These are phyloP conservation scores for Saccharomycopsis fodiens DNA, from an alignment of 805 yeast species.

Conservation along the genomic window DNA sequence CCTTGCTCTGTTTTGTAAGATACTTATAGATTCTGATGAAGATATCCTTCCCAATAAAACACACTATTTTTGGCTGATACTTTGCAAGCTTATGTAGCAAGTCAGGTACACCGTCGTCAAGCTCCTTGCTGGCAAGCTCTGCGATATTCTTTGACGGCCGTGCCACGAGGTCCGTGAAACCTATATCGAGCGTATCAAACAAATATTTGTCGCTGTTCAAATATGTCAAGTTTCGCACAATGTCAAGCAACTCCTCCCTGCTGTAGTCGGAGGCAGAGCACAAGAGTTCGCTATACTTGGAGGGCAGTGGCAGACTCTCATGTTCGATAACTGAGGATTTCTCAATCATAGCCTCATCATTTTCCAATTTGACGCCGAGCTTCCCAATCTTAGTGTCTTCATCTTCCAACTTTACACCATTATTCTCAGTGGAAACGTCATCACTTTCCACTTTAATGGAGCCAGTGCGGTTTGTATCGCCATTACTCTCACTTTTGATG, in stretches of 20 bases:
- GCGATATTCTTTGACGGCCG: conserved; percentile 54
- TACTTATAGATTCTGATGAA: conserved; percentile 52
- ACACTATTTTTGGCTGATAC: conserved; percentile 36
- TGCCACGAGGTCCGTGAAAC: conserved; percentile 64
- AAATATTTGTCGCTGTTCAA: conserved; percentile 34
- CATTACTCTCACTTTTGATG: too few relatives aligned
- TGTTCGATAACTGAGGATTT: too few relatives aligned
- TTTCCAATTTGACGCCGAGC: too few relatives aligned
- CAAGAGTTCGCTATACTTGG: neutral
- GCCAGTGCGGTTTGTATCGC: too few relatives aligned
- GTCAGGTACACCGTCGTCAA: conserved; percentile 45
- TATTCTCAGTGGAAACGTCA: neutral
- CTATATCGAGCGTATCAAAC: conserved; percentile 41
- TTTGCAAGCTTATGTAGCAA: conserved; percentile 38
- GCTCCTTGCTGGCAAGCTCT: conserved; percentile 46
- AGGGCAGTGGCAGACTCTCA: too few relatives aligned
- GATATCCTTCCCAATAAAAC: conserved; percentile 67
- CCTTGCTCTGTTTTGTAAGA: conserved; percentile 24
- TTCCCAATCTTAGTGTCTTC: conserved; percentile 20
- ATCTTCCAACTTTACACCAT: neutral
- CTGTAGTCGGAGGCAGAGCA: neutral
- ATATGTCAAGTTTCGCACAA: conserved; percentile 23
- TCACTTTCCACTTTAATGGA: too few relatives aligned
- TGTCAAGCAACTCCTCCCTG: conserved; percentile 1
- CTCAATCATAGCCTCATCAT: conserved; percentile 21